Evolutionary conservation across 495 filamentous ascomycete genomes (phyloP), one percentile per base, ranked within the genome.

Genomic region (Penicillium ucsense): DNA sequence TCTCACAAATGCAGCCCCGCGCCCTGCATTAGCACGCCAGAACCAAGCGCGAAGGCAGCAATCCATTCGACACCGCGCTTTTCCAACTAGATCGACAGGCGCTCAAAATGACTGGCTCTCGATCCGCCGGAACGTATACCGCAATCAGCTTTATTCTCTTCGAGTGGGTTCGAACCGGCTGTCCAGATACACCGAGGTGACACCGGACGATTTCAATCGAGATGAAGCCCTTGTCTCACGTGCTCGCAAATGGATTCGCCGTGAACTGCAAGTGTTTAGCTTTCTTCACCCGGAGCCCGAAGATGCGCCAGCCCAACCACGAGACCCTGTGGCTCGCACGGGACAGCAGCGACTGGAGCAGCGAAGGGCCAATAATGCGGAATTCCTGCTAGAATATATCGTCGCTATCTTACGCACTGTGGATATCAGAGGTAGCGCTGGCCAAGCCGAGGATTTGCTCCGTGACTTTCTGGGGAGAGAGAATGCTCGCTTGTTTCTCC

Each of bases 321-420:
- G 28, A 9, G 36, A 41, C 9, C 51, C 50, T 4, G 49, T 60
- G 2, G 46, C 65, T 36, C 67, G 67, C 4, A 58, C 71, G 0
- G 63, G 70, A 4, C 54, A 43, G 5, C 65, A 67, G 42, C 53
- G 71, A 44, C 57, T 71, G 8, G 56, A 68, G 35, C 68, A 51
- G 34, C 75, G 79, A 35, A 72, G 80, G 38, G 75, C 76, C 3
- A 85, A 83, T 53, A 94, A 91, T 61, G 82, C 86, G 8, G 91
- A 95, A 56, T 98, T 94, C 48, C 60, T 98, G 28, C 79, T 95
- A 20, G 88, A 92, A 53, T 95, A 94, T 56, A 79, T 94, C 46
- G 66, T 96, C 40, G 86, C 86, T 32, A 89, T 98, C 39, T 68
- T 98, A 35, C 94, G 89, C 55, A 88, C 85, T 0, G 82, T 94